Conservation (phyloP, 108 stramenopile genomes). For the Seminavis robusta region DNA sequence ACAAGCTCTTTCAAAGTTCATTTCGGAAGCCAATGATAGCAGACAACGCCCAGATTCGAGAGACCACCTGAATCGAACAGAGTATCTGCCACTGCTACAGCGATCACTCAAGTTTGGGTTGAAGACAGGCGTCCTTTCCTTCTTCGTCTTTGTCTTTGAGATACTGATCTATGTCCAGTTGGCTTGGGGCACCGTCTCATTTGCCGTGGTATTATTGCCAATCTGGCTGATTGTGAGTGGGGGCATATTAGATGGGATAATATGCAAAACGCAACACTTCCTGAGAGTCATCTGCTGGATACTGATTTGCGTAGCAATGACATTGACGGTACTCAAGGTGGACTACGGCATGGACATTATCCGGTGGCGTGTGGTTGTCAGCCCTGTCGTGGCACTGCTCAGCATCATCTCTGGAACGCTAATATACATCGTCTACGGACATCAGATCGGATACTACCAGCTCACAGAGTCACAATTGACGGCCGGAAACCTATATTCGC, state of each 20-base stretch:
- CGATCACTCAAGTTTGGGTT: slow-evolving; percentile 79
- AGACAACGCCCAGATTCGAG: slow-evolving; percentile 77
- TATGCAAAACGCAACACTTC: slow-evolving; percentile 83
- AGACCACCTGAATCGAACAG: slow-evolving; percentile 80
- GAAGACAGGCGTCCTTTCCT: slow-evolving; percentile 82
- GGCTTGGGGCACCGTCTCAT: slow-evolving; percentile 31
- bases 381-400: slow-evolving; percentile 58
- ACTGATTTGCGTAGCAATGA: slow-evolving; percentile 56
- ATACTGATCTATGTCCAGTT: slow-evolving; percentile 64
- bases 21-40: slow-evolving; percentile 76
- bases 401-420: slow-evolving; percentile 56
- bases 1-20: slow-evolving; percentile 68
- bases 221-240: slow-evolving; percentile 71
- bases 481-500: slow-evolving; percentile 76
- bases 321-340: slow-evolving; percentile 54
- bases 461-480: slow-evolving; percentile 81
- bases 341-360: slow-evolving; percentile 55
- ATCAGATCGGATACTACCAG: slow-evolving; percentile 82
- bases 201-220: slow-evolving; percentile 49
- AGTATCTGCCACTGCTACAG: slow-evolving; percentile 81
- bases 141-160: slow-evolving; percentile 75
- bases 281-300: slow-evolving; percentile 65
- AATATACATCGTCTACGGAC: slow-evolving; percentile 80
- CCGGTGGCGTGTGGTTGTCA: slow-evolving; percentile 47
- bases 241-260: slow-evolving; percentile 69